phyloP scores from a whole-genome alignment of 768 basidiomycete species.

The Cubamyces sp. region DNA sequence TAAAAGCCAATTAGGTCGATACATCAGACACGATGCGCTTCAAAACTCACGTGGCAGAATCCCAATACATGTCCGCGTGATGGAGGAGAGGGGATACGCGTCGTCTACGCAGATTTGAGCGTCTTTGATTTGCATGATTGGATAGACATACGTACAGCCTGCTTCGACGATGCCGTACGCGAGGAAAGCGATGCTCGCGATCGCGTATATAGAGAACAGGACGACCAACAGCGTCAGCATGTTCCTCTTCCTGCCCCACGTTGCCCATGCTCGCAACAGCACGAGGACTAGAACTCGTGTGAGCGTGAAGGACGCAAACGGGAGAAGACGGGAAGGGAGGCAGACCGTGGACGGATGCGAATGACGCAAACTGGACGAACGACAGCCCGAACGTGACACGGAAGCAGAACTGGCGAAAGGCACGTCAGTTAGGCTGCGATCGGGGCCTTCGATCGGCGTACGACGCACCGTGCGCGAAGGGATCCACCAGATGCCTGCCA shows the following conservation, averaged over 20 bases:
- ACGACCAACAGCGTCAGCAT: constrained; percentile 11
- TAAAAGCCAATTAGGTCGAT: not conserved
- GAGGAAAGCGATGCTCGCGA: constrained; percentile 10
- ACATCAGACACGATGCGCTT: not conserved
- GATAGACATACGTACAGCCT: constrained; percentile 7
- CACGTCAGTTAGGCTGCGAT: not conserved
- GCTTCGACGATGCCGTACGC: constrained; percentile 9
- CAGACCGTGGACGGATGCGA: constrained; percentile 21
- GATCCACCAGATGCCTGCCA: constrained; percentile 16
- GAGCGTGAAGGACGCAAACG: too few relatives aligned
- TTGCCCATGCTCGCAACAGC: constrained; percentile 25
- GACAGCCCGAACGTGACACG: constrained; percentile 5
- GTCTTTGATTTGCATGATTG: not conserved
- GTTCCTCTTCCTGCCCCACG: constrained; percentile 15
- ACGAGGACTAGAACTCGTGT: constrained; percentile 15
- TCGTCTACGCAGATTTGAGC: not conserved
- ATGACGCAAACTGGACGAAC: constrained; percentile 14
- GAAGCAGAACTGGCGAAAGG: constrained; percentile 18
- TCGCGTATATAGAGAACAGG: constrained; percentile 16
- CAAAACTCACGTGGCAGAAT: constrained; percentile 12
- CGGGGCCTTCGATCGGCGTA: not conserved
- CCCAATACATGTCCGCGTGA: constrained; percentile 16
- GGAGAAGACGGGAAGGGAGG: not conserved
- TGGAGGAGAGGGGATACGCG: not conserved
- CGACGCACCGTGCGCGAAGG: constrained; percentile 3